Evolutionary conservation across 2,329 filamentous ascomycete genomes (phyloP), one percentile per base, ranked within the genome.

Genomic region (Botrytis sinoallii): DNA sequence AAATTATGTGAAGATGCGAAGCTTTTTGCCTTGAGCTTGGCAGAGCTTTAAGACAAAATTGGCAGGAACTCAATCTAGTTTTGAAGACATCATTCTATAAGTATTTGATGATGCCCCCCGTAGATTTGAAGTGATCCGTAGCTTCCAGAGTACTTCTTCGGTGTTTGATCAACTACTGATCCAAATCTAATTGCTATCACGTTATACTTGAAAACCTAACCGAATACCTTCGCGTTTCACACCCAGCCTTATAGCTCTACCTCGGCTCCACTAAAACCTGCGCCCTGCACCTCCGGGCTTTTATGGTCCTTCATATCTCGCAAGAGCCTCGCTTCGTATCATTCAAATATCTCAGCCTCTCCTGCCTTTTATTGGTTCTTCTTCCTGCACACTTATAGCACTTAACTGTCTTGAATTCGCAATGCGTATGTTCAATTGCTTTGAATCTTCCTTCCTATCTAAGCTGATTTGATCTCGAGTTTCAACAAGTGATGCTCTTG

Each of bases 401-500:
- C 4, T 12, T 14, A 20, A 2, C 20, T 38, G 3, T 2, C 12
- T 5, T 10, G 1, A 35, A 14, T 10, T 9, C 4, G 20, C 32
- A 60, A 60, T 60, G 57, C 32, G 57, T 60, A 60, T 32, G 57
- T 35, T 22, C 2, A 60, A 4, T 35, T 2, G 7, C 5, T 7
- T 38, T 2, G 1, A 60, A 20, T 1, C 2, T 10, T 60, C 2
- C 32, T 35, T 35, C 20, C 0, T 0, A 25, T 35, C 32, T 25
- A n/a, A 60, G 20, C 57, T 60, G 25, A 60, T 25, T 22, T 20
- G 6, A 60, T 60, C 57, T 18, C 10, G 8, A 70, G 67, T 70
- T 32, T 70, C 67, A 25, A 59, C 52, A 22, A 70, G 14, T 16
- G 67, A 70, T 14, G 10, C n/a, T n/a, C 38, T 70, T 9, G 67